Evolutionary conservation across 495 filamentous ascomycete genomes (phyloP), one percentile per base, ranked within the genome.

Genomic region (Xanthoparmelia taractica): DNA sequence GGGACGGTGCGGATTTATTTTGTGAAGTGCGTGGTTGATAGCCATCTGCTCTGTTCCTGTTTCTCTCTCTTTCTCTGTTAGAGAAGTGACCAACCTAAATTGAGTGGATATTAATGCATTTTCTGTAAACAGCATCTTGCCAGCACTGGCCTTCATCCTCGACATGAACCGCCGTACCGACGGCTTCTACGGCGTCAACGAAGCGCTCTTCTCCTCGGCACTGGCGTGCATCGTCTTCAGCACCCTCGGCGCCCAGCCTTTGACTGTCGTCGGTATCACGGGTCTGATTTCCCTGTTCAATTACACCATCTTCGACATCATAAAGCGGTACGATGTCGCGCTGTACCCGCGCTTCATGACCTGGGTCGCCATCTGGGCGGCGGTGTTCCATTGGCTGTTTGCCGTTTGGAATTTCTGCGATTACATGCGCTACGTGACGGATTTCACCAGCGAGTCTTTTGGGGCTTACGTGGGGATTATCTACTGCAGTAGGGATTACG

Each of bases 301-400:
- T 59, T 79, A 79, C 61, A 79, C 77, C 18, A 71, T 79, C 38
- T 79, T 72, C 65, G 74, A 77, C 58, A 78, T 79, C 47, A 73
- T 76, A 11, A 67, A 63, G 15, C 73, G 73, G 17, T 57, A 70
- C 48, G 73, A 76, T 43, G 68, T 72, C 45, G 48, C 70, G 15
- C 34, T 74, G 3, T 75, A 74, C 57, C 71, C 71, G 8, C 68
- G 67, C 17, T 75, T 78, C 67, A 73, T 77, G 69, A 57, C 56
- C 13, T 78, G 76, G 76, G 67, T 74, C n/a, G 67, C 67, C 33
- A 77, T 77, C 57, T 79, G 76, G 77, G 67, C 75, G n/a, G 64
- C 72, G 10, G 65, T 78, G 36, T 73, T 74, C 58, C 77, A 79
- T 60, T 77, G 74, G 76, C 60, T 77, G 6, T 65, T 74, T n/a